Percentiles rank a stretch among this genome's conserved stretches.
phyloP scores from a whole-genome alignment of 164 flowering plant species.

The Vitis labrusca region DNA sequence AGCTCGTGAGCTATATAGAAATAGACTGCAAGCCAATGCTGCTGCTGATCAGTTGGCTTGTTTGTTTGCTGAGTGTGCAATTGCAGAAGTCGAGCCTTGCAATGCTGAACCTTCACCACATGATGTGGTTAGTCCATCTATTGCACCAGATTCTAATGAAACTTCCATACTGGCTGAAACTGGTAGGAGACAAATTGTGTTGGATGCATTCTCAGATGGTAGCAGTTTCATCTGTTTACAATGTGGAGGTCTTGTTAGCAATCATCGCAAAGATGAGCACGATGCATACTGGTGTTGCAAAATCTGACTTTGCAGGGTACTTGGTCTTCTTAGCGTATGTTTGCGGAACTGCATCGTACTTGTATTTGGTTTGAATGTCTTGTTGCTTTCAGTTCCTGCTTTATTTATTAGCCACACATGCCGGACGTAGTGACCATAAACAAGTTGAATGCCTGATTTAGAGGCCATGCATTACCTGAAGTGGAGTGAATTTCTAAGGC shows the following conservation, averaged over 20 bases:
- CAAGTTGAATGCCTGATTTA: not conserved
- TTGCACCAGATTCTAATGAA: constrained; percentile 42
- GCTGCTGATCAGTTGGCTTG: constrained; percentile 89
- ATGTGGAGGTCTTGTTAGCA: constrained; percentile 96
- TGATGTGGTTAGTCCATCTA: constrained; percentile 7
- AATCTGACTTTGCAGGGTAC: constrained; percentile 21
- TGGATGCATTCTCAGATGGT: constrained; percentile 93
- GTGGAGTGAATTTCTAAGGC: not conserved
- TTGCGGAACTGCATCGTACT: not conserved
- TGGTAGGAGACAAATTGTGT: constrained; percentile 75
- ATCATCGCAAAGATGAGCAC: constrained; percentile 86
- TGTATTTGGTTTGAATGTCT: not conserved
- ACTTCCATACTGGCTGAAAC: constrained; percentile 78
- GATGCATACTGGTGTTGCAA: constrained; percentile 81
- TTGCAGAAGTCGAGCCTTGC: constrained; percentile 74
- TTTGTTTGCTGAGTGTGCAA: constrained; percentile 97
- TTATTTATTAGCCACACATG: not conserved
- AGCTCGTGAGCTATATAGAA: constrained; percentile 74
- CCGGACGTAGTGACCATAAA: too few relatives aligned
- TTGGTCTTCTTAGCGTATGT: not conserved
- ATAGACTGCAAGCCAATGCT: constrained; percentile 51
- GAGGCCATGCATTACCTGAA: not conserved
- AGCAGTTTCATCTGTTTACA: constrained; percentile 93
- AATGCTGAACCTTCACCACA: constrained; percentile 22
- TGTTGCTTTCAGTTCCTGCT: not conserved